Evolutionary conservation across 208 protist species (phyloP).

Genomic region (Wallacemonas sp.): DNA sequence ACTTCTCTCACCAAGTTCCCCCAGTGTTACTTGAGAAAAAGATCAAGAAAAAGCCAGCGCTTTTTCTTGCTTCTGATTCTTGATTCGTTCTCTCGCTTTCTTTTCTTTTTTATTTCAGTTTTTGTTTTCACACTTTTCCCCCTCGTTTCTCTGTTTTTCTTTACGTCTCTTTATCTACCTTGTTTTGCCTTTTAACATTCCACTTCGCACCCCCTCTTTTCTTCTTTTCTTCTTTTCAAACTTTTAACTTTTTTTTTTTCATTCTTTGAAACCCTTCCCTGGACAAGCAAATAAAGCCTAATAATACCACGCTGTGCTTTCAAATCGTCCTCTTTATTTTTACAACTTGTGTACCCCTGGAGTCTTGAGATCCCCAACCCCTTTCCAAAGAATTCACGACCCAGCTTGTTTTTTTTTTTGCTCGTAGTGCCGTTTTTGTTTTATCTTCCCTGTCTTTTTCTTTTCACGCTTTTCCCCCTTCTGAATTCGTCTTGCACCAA

Average conservation of each 20-base stretch:
- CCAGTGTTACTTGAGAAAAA: too few relatives aligned
- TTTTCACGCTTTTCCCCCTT: constrained; percentile 1
- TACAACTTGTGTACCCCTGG: neutral
- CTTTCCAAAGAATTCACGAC: neutral
- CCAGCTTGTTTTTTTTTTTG: neutral
- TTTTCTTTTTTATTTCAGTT: constrained; percentile 6
- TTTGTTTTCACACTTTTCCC: neutral
- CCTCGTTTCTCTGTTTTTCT: neutral
- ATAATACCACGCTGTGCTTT: too few relatives aligned
- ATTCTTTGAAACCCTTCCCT: too few relatives aligned
- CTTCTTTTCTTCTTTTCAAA: constrained; percentile 6
- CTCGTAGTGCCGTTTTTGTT: constrained; percentile 5
- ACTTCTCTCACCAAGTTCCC: too few relatives aligned
- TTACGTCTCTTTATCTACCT: neutral
- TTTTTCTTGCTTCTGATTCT: too few relatives aligned
- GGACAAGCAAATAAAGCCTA: too few relatives aligned
- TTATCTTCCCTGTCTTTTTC: neutral
- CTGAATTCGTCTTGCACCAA: too few relatives aligned
- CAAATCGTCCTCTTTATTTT: neutral
- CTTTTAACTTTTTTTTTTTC: neutral
- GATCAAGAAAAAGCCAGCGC: too few relatives aligned
- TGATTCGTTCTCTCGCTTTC: neutral
- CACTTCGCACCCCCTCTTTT: neutral
- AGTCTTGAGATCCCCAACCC: too few relatives aligned
- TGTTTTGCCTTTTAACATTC: neutral